Base-by-base conservation (phyloP, 208 protist genomes). In the Plasmodiophora brassicae region DNA sequence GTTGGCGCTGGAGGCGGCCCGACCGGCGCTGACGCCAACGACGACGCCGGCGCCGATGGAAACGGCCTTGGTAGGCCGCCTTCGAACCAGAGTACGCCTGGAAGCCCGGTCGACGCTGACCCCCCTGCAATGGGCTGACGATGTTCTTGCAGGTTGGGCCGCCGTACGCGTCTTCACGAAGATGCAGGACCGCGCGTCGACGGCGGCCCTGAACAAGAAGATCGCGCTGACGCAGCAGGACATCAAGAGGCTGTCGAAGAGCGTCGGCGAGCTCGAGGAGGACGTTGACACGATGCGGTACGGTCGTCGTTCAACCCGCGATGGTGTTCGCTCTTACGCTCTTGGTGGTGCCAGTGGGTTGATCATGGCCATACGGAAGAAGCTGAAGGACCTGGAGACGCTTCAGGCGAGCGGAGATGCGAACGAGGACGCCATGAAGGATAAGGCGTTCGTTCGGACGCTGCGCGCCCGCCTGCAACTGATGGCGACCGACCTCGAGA, bases 271-370 rank as follows among this genome's bases (percentile, higher is more conserved):
- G 41, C 5, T 78, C 5, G 65, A 78, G 41, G 65, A 78, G 41
- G 65, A 78, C 65, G 41, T 78, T 5, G 65, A 78, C n/a, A 78
- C 65, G 41, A 78, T 78, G 10, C 65, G 65, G 65, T 78, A 78
- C 5, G 5, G 5, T 36, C 14, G 5, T 44, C n/a, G 65, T 14
- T 38, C n/a, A n/a, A n/a, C n/a, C 32, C 65, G 65, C 5, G 32
- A 5, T 32, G 5, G n/a, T 32, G 20, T 36, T 38, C 20, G n/a
- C n/a, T n/a, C n/a, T n/a, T n/a, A n/a, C n/a, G n/a, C n/a, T n/a
- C n/a, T n/a, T n/a, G n/a, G n/a, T n/a, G n/a, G n/a, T n/a, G n/a
- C 25, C 41, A 78, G 65, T 5, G 65, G 65, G 5, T 78, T 78
- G n/a, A 78, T 38, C 32, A 78, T 78, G 65, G 65, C 32, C 5